These are phyloP conservation scores for Aspergillus sojae DNA, from an alignment of 2,329 filamentous ascomycete genomes.

Conservation along the genomic window DNA sequence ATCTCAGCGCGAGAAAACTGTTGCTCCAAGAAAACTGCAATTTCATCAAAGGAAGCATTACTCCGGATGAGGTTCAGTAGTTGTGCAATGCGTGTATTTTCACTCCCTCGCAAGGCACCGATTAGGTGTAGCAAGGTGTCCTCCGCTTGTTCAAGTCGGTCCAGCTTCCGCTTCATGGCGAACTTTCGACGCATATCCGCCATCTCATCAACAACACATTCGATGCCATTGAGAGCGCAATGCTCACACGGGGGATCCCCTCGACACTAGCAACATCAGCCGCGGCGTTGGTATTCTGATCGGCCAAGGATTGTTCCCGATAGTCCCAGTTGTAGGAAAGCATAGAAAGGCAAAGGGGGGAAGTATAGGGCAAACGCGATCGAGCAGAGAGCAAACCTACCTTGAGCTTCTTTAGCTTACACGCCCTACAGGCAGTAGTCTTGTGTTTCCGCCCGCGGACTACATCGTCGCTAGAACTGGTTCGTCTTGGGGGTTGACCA, in stretches of 20 bases:
- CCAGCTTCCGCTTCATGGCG: slow-evolving; percentile 27
- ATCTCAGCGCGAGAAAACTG: slow-evolving; percentile 19
- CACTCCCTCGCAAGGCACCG: slow-evolving; percentile 23
- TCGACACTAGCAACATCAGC: slow-evolving; percentile 24
- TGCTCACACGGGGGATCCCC: slow-evolving; percentile 32
- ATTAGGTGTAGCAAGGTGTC: slow-evolving; percentile 22
- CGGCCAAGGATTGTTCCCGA: too few relatives aligned
- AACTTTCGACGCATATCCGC: slow-evolving; percentile 32
- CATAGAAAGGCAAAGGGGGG: neutral
- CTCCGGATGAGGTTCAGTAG: slow-evolving; percentile 31
- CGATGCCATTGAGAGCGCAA: slow-evolving; percentile 29
- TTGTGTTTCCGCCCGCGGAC: slow-evolving; percentile 24
- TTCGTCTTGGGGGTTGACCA: slow-evolving; percentile 9
- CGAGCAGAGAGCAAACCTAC: slow-evolving; percentile 5
- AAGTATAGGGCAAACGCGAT: neutral
- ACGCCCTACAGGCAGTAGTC: slow-evolving; percentile 26
- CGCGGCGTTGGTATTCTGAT: neutral
- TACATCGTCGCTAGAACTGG: slow-evolving; percentile 15
- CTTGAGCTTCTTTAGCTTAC: slow-evolving; percentile 29
- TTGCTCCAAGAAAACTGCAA: slow-evolving; percentile 22
- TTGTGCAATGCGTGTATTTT: slow-evolving; percentile 21
- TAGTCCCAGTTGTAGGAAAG: too few relatives aligned
- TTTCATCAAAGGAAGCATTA: slow-evolving; percentile 26
- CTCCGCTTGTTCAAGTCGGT: slow-evolving; percentile 21
- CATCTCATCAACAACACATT: slow-evolving; percentile 30